Conservation (phyloP, 2,329 filamentous ascomycete genomes). For the Microcera coccophila region DNA sequence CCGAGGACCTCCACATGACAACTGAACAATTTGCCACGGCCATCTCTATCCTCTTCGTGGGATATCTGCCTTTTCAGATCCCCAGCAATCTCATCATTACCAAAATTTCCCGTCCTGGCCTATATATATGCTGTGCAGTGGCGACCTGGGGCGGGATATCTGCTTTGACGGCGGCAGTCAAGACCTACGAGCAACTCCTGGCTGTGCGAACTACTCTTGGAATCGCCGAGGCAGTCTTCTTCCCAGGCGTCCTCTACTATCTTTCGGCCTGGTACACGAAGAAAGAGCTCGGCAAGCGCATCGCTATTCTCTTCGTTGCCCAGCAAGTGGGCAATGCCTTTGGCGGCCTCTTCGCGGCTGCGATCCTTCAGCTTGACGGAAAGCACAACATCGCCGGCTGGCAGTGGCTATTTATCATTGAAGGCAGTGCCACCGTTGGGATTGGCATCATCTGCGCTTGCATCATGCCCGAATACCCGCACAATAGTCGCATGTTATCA, state of each 20-base stretch:
- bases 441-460: constrained; percentile 25
- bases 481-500: constrained; percentile 32
- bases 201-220: constrained; percentile 35
- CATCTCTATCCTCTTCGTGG: constrained; percentile 34
- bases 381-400: constrained; percentile 26
- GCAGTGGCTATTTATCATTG: constrained; percentile 59
- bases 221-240: constrained; percentile 33
- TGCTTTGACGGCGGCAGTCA: constrained; percentile 33
- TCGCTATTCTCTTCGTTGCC: constrained; percentile 44
- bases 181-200: constrained; percentile 32
- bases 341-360: constrained; percentile 43
- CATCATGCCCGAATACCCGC: constrained; percentile 33
- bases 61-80: constrained; percentile 23
- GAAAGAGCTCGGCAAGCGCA: constrained; percentile 42
- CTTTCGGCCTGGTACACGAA: constrained; percentile 54
- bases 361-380: constrained; percentile 36
- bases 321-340: constrained; percentile 37
- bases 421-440: constrained; percentile 37
- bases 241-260: constrained; percentile 31
- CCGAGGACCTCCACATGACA: constrained; percentile 35
- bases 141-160: constrained; percentile 45
- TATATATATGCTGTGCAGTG: constrained; percentile 20
- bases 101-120: constrained; percentile 10
- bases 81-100: constrained; percentile 23
- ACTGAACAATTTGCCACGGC: constrained; percentile 37